These are phyloP conservation scores for Ogataea nakhonphanomensis DNA, from an alignment of 805 yeast genomes.

Conservation along the genomic window DNA sequence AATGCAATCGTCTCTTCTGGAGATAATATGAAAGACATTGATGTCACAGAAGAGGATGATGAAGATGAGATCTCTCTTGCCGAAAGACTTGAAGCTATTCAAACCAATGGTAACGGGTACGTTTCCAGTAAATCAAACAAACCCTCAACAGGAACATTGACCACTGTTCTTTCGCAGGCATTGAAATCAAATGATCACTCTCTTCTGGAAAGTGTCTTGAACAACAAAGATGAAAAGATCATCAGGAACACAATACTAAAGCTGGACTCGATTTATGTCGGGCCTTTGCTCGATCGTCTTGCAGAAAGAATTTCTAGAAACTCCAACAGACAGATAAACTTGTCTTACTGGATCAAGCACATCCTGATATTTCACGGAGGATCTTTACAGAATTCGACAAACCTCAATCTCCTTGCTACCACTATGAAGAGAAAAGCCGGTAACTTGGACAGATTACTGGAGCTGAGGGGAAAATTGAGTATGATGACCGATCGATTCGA, in stretches of 20 bases:
- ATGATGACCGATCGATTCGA: conserved; percentile 45
- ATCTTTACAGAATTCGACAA: conserved; percentile 42
- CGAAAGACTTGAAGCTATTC: conserved; percentile 44
- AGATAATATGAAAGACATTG: conserved; percentile 55
- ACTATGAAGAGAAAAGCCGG: conserved; percentile 46
- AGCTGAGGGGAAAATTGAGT: conserved; percentile 47
- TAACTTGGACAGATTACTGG: conserved; percentile 47
- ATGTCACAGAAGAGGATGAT: conserved; percentile 43
- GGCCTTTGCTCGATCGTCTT: conserved; percentile 47
- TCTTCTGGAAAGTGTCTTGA: conserved; percentile 77
- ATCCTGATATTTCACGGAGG: conserved; percentile 54
- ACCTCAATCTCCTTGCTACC: conserved; percentile 44
- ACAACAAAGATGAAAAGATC: conserved; percentile 47
- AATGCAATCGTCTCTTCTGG: conserved; percentile 63
- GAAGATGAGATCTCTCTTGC: conserved; percentile 43
- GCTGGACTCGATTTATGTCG: conserved; percentile 47
- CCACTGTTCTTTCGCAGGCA: conserved; percentile 86
- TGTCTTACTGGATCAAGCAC: conserved; percentile 56
- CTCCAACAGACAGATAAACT: conserved; percentile 45
- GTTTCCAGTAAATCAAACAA: conserved; percentile 37
- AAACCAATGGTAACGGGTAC: conserved; percentile 23
- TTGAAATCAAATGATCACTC: conserved; percentile 82
- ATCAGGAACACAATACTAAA: conserved; percentile 49
- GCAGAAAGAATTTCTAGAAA: conserved; percentile 53
- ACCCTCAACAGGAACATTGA: conserved; percentile 70